Base-by-base conservation (phyloP, 2,329 filamentous ascomycete genomes). In the Sporothrix dimorphospora region DNA sequence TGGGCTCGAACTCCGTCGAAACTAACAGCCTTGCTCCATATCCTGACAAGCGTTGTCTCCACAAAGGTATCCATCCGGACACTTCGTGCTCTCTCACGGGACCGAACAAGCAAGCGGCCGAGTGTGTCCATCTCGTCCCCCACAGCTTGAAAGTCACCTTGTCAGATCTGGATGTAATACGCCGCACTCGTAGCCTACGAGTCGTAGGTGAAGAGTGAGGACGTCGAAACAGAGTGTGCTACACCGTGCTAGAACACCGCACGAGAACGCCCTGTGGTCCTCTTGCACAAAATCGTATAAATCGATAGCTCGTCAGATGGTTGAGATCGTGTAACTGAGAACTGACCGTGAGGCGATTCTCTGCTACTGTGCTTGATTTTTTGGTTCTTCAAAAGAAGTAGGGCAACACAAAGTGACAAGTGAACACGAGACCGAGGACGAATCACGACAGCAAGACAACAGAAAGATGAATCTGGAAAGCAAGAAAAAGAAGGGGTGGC, bases 61-160 rank as follows among this genome's bases (percentile, higher is more conserved):
- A 61, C 55, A 30, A 38, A 61, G 40, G 40, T 14, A 65, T 61
- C 55, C 55, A 40, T 61, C 34, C 55, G 55, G 55, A 38, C 55
- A 61, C 55, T 61, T 21, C 7, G n/a, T 21, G 55, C 30, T 61
- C 55, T 38, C 8, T 40, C 34, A 47, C 61, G 61, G 61, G 40
- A 47, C 61, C 61, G 61, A 65, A 30, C 11, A 45, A 65, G 59
- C 40, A 45, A 47, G 61, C 40, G 61, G 38, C 38, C 38, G 55
- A 61, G 55, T 19, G 19, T 34, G 27, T 14, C 14, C 16, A 30
- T 16, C 53, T 34, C 27, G 27, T 34, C 53, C 27, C 24, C 27
- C 53, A 19, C 27, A 57, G 27, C 2, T 34, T 14, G 34, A 57
- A 14, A 57, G 30, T 9, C 11, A 3, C 40, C 40, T 42, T 42